Base-by-base conservation (phyloP, 2,329 filamentous ascomycete species). In the Clathrospora elynae region DNA sequence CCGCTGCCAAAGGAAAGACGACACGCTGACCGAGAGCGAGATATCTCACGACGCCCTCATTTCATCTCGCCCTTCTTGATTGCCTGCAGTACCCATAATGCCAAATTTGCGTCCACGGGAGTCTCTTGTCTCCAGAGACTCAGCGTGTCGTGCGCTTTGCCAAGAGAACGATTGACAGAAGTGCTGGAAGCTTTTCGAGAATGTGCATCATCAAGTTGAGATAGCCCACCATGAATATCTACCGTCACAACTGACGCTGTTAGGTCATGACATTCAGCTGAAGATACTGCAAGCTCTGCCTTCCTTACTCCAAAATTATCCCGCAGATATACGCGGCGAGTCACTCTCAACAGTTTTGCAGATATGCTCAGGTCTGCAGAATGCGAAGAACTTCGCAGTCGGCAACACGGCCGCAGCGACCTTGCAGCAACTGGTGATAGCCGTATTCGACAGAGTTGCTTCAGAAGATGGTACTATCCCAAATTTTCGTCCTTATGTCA, bases 341-440 rank as follows among this genome's bases (percentile, higher is more conserved):
- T 75, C 95, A 22, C 78, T 99, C 25, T 87, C 90, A 18, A 89
- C 83, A 7, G 83, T 88, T 0, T 73, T 99, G 54, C 91, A 95
- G 66, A 89, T 96, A 65, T 97, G 93, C 72, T 93, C 93, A 48
- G 86, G 89, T 35, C 73, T 99, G 34, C 91, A 97, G 71, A 86
- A 84, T 42, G 93, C 88, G 70, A 97, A 96, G 73, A 95, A 91
- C 73, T 84, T 86, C 17, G 90, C 95, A 36, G 90, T 99, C 57
- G 95, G 92, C 65, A 95, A 95, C 59, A 97, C 95, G 1, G 93
- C 93, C 7, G 90, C 92, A 17, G 93, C 93, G n/a, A 97, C 93
- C 2, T 75, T 99, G 39, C 92, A 96, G 71, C 93, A 97, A 69
- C 80, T 99, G 10, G 85, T 97, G 6, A 89, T 93, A 20, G 87